Conservation (phyloP, 345 rosid species). For the Bruguiera sexangula region DNA sequence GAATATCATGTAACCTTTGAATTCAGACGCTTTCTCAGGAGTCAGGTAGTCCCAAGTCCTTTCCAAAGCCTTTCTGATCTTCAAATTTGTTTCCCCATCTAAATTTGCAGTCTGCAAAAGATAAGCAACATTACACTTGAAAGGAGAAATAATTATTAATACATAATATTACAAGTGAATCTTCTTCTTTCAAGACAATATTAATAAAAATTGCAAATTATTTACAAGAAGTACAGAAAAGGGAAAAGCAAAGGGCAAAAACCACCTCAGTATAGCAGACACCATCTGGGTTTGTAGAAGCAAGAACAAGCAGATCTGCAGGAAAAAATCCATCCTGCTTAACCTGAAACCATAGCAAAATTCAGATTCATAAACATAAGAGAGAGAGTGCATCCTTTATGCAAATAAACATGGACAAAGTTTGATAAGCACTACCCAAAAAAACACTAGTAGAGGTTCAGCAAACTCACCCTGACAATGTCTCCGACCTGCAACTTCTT, state of each 20-base stretch:
- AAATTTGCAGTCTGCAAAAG: constrained; percentile 86
- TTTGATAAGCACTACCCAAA: background rate
- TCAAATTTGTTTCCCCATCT: constrained; percentile 98
- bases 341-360: constrained; percentile 53
- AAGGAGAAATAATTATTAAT: background rate
- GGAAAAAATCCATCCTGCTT: constrained; percentile 94
- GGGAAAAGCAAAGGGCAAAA: constrained; percentile 1
- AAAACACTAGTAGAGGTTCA: background rate
- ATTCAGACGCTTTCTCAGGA: constrained; percentile 85
- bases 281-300: constrained; percentile 91
- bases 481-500: constrained; percentile 98
- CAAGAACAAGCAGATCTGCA: constrained; percentile 88
- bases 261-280: constrained; percentile 93
- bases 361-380: background rate
- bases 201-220: constrained; percentile 10
- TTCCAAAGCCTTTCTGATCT: constrained; percentile 95
- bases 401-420: too few species aligned
- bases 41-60: constrained; percentile 94
- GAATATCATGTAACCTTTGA: constrained; percentile 56
- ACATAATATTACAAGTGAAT: background rate
- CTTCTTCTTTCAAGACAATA: background rate
- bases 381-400: too few species aligned
- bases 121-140: constrained; percentile 10
- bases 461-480: constrained; percentile 69
- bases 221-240: background rate